These are phyloP conservation scores for Amauroascus verrucosus DNA, from an alignment of 2,329 filamentous ascomycete species.

Conservation along the genomic window DNA sequence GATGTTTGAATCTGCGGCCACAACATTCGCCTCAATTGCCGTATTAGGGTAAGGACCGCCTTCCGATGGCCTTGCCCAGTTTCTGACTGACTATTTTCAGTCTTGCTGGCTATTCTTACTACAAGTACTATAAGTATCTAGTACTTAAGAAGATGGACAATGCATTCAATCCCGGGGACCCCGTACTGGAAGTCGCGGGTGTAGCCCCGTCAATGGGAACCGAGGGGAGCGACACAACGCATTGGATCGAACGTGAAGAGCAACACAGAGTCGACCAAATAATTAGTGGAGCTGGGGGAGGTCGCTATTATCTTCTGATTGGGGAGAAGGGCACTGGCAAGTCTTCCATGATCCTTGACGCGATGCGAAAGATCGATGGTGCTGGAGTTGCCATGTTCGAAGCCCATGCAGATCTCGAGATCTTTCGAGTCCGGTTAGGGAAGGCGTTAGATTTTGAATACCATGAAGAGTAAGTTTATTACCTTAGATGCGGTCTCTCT, in stretches of 20 bases:
- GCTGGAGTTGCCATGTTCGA: conserved; percentile 92
- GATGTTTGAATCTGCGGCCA: conserved; percentile 64
- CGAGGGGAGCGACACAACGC: conserved; percentile 41
- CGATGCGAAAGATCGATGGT: conserved; percentile 85
- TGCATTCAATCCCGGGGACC: conserved; percentile 86
- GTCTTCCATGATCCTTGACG: conserved; percentile 90
- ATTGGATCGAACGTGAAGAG: conserved; percentile 78
- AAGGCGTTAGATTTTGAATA: conserved; percentile 95
- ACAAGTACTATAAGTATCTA: conserved; percentile 76
- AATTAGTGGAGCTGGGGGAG: conserved; percentile 58
- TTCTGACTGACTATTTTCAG: conserved; percentile 20
- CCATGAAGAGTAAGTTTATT: conserved; percentile 69
- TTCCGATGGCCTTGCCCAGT: neutral
- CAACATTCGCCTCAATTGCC: conserved; percentile 63
- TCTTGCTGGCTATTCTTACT: conserved; percentile 64
- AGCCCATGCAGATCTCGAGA: conserved; percentile 87
- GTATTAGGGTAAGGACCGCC: conserved; percentile 49
- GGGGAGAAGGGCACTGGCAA: conserved; percentile 97
- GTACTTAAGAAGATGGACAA: conserved; percentile 88
- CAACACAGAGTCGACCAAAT: conserved; percentile 75
- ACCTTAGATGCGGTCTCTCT: neutral
- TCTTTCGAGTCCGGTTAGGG: conserved; percentile 83
- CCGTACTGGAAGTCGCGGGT: conserved; percentile 70
- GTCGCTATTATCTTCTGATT: conserved; percentile 84
- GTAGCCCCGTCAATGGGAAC: conserved; percentile 30